Evolutionary conservation across 2,329 filamentous ascomycete species (phyloP), one percentile per base, ranked within the genome.

Genomic region (Fonsecaea pugnacius): DNA sequence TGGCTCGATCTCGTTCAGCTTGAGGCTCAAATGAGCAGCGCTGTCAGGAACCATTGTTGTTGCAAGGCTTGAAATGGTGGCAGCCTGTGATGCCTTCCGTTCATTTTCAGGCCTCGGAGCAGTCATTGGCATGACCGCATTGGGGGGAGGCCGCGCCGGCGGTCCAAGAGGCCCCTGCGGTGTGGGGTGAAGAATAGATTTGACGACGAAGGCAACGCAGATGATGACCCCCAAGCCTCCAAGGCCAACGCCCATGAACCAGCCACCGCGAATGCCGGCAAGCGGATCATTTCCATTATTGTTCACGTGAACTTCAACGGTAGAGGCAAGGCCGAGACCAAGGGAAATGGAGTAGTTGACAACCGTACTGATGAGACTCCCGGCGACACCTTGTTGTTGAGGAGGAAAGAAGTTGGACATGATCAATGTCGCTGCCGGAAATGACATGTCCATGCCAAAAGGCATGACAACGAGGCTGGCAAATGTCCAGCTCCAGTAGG

Each of bases 401-500:
- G 66, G 67, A 21, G 70, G 66, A 33, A 73, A 65, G 43, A 66
- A 71, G 58, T 73, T 72, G n/a, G 71, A 72, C 58, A 72, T 69
- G 56, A 73, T 70, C 24, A 73, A 64, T 27, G 67, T 71, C 9
- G 70, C 69, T 4, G 71, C 70, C 3, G 71, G 72, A 51, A 73
- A 72, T 1, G 70, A 72, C 63, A 73, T 70, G 62, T 73, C 72
- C 68, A 70, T 70, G 12, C 68, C 68, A 40, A 65, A 87, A 0
- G 85, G 83, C 74, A 85, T 85, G 52, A 90, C 71, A 2, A 89
- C 27, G 4, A 85, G 78, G 2, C 80, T 80, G 9, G 87, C 79
- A 71, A 91, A 90, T 0, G 83, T 79, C 66, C 88, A 84, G 18
- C 78, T 79, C 88, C 88, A 91, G 75, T 90, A 91, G 0, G 77